Evolutionary conservation across 495 filamentous ascomycete genomes (phyloP).

Genomic region (Pyronema domesticum): DNA sequence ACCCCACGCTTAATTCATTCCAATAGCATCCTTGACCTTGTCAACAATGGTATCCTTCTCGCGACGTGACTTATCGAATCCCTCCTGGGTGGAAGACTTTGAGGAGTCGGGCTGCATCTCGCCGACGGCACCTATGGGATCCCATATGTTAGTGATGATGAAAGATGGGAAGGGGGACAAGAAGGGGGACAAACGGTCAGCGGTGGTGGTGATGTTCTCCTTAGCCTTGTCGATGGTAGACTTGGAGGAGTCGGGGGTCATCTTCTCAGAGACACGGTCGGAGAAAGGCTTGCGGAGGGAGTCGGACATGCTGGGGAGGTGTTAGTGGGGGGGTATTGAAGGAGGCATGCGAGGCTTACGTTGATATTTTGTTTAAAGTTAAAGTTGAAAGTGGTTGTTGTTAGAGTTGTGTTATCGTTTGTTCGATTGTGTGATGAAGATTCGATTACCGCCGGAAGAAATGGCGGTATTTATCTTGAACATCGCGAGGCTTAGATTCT

Average conservation of each 20-base stretch:
- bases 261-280: conserved; percentile 41
- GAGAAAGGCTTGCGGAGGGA: conserved; percentile 46
- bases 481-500: no score
- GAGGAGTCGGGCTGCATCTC: conserved; percentile 36
- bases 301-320: conserved; percentile 46
- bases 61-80: conserved; percentile 43
- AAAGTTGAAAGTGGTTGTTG: no score
- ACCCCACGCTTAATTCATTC: no score
- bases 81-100: conserved; percentile 38
- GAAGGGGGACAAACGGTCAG: conserved; percentile 37
- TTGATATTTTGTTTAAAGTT: no score
- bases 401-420: no score
- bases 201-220: conserved; percentile 41
- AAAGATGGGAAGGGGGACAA: not conserved
- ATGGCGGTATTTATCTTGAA: no score
- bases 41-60: conserved; percentile 32
- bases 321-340: no score
- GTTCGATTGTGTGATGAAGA: no score
- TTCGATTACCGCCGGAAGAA: no score
- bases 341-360: no score
- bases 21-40: conserved; percentile 7
- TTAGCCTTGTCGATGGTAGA: conserved; percentile 44
- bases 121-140: conserved; percentile 20
- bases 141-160: no score
- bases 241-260: conserved; percentile 50